Percentiles rank a stretch among this genome's conserved stretches.
Conservation (phyloP, 2,329 filamentous ascomycete genomes). For the Aureobasidium zeae region DNA sequence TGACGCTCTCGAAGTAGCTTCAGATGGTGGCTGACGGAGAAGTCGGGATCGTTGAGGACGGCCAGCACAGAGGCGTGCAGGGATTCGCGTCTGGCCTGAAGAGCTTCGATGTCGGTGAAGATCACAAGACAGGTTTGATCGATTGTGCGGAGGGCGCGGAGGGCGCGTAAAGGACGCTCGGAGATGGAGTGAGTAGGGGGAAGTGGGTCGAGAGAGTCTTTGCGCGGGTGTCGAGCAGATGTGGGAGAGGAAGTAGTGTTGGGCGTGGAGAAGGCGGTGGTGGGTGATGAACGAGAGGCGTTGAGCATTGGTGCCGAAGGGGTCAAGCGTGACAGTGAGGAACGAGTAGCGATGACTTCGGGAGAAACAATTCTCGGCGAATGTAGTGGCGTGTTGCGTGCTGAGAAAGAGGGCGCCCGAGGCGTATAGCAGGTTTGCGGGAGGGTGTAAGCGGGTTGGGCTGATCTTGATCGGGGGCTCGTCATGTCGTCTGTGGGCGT, state of each 20-base stretch:
- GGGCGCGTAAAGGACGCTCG: neutral
- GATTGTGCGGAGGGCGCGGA: constrained; percentile 4
- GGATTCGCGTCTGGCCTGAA: neutral
- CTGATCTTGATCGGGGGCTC: constrained; percentile 3
- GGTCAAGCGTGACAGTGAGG: neutral
- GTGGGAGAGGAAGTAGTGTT: neutral
- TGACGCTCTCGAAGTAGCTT: neutral
- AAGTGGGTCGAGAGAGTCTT: constrained; percentile 10
- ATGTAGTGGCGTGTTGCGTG: neutral
- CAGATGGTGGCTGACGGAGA: neutral
- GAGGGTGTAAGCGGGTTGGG: neutral
- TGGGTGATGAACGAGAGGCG: neutral
- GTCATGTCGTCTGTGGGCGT: neutral
- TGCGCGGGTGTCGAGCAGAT: neutral
- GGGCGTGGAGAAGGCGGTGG: neutral
- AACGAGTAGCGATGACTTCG: neutral
- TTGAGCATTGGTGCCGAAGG: neutral
- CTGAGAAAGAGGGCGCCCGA: neutral
- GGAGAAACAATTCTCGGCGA: too few relatives aligned
- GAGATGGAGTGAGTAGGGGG: neutral
- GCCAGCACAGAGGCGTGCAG: neutral
- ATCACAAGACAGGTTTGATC: constrained; percentile 1
- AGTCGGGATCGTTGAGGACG: neutral
- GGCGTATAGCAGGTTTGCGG: constrained; percentile 4
- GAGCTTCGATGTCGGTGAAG: constrained; percentile 1